These are phyloP conservation scores for Incumbomyces lentus DNA, from an alignment of 2,329 filamentous ascomycete genomes.

Conservation along the genomic window DNA sequence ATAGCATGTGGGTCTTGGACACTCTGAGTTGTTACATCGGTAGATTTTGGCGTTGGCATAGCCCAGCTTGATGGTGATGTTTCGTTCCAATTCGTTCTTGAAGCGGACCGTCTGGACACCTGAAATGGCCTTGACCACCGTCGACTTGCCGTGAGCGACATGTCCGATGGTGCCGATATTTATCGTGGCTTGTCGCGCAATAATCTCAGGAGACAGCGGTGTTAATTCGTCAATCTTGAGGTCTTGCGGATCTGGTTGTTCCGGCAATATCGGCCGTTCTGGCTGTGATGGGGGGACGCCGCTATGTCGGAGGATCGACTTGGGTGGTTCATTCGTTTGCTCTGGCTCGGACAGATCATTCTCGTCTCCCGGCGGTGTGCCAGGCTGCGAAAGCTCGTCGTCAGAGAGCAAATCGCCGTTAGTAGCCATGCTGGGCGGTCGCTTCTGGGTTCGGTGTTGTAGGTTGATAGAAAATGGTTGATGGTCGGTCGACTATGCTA, in stretches of 20 bases:
- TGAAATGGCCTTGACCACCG: slow-evolving; percentile 97
- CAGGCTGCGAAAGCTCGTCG: slow-evolving; percentile 41
- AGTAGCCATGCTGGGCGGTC: slow-evolving; percentile 17
- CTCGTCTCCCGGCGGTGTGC: slow-evolving; percentile 36
- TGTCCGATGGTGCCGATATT: slow-evolving; percentile 98
- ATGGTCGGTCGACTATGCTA: no score
- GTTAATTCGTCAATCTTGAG: slow-evolving; percentile 71
- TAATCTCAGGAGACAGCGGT: slow-evolving; percentile 90
- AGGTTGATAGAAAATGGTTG: no score
- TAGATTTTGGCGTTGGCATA: slow-evolving; percentile 99
- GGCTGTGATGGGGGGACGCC: slow-evolving; percentile 39
- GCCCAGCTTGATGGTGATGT: slow-evolving; percentile 99
- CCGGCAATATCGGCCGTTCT: slow-evolving; percentile 60
- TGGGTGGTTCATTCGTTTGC: slow-evolving; percentile 54
- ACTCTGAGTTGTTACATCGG: slow-evolving; percentile 87
- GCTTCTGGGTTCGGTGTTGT: no score
- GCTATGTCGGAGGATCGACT: slow-evolving; percentile 67
- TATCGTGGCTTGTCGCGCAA: slow-evolving; percentile 94
- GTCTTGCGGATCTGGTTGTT: slow-evolving; percentile 85
- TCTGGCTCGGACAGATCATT: slow-evolving; percentile 49
- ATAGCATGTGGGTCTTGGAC: slow-evolving; percentile 90
- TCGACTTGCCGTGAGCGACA: slow-evolving; percentile 97
- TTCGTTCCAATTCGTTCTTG: slow-evolving; percentile 98
- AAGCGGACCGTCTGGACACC: slow-evolving; percentile 98
- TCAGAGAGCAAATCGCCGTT: slow-evolving; percentile 34